Conservation (phyloP, 495 filamentous ascomycete species). For the Penicillium crystallinum region DNA sequence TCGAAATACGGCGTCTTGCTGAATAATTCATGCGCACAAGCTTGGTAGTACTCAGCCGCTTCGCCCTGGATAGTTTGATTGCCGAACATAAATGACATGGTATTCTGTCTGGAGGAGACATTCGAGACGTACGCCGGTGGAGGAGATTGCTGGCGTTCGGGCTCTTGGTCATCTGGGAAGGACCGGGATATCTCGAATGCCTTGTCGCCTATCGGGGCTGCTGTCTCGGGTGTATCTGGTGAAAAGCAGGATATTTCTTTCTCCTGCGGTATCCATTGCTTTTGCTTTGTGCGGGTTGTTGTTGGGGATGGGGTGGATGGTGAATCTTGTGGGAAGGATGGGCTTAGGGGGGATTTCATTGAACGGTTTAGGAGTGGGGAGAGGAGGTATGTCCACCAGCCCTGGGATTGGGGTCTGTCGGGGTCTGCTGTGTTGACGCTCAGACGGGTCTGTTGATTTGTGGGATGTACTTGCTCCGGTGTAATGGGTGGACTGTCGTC, state of each 20-base stretch:
- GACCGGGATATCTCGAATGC: conserved; percentile 9
- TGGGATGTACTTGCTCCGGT: conserved; percentile 11
- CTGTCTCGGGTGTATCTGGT: conserved; percentile 23
- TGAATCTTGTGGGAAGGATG: conserved; percentile 28
- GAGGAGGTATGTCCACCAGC: conserved; percentile 86
- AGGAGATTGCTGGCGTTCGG: conserved; percentile 2
- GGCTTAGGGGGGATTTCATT: conserved; percentile 28
- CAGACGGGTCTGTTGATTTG: conserved; percentile 22
- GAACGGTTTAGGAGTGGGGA: conserved; percentile 62
- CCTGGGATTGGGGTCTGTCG: conserved; percentile 58
- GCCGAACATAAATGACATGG: conserved; percentile 25
- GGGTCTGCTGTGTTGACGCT: conserved; percentile 34
- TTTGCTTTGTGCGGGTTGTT: conserved; percentile 16
- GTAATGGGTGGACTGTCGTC: conserved; percentile 38
- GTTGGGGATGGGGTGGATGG: conserved; percentile 25
- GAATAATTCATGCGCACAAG: conserved; percentile 47
- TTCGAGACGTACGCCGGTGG: conserved; percentile 2
- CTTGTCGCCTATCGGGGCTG: conserved; percentile 4
- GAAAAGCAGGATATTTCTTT: conserved; percentile 41
- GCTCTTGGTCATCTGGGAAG: neutral
- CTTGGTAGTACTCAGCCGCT: conserved; percentile 51
- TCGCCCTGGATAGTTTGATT: conserved; percentile 32
- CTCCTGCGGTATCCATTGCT: conserved; percentile 36
- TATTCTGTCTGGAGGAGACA: conserved; percentile 4
- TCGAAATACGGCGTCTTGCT: conserved; percentile 47